Evolutionary conservation across 2,329 filamentous ascomycete genomes (phyloP).

Genomic region (Fusarium protoensiforme): DNA sequence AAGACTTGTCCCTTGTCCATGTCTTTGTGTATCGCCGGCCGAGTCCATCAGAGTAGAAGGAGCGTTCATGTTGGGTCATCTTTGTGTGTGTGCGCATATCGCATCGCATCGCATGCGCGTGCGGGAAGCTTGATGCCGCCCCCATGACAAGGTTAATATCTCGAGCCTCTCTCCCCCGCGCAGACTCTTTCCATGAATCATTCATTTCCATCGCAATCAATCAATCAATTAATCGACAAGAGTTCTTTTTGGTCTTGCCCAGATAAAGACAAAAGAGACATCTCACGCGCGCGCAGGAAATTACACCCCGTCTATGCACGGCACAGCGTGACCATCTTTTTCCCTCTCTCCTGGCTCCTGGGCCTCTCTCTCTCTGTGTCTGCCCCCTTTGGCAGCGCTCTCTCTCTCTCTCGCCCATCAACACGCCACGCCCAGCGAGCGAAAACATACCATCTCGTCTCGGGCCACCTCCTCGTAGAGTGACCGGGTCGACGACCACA

Average conservation of each 20-base stretch:
- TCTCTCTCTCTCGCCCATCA: background rate
- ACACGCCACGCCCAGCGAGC: constrained; percentile 25
- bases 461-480: constrained; percentile 19
- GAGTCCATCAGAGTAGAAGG: constrained; percentile 5
- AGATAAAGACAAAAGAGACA: constrained; percentile 1
- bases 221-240: background rate
- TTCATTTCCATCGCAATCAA: constrained; percentile 10
- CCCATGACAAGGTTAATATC: constrained; percentile 31
- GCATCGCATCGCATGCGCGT: background rate
- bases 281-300: constrained; percentile 20
- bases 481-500: constrained; percentile 10
- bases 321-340: constrained; percentile 29
- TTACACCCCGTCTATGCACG: constrained; percentile 32
- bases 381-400: background rate
- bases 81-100: background rate
- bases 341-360: background rate
- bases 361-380: background rate
- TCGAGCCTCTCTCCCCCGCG: constrained; percentile 5
- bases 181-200: constrained; percentile 30
- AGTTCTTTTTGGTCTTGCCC: background rate
- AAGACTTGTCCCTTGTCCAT: background rate
- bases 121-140: background rate
- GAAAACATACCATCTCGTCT: constrained; percentile 22
- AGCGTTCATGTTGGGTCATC: background rate
- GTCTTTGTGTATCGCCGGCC: background rate